Conservation (phyloP, 148 eudicot genomes). For the Camellia japonica region DNA sequence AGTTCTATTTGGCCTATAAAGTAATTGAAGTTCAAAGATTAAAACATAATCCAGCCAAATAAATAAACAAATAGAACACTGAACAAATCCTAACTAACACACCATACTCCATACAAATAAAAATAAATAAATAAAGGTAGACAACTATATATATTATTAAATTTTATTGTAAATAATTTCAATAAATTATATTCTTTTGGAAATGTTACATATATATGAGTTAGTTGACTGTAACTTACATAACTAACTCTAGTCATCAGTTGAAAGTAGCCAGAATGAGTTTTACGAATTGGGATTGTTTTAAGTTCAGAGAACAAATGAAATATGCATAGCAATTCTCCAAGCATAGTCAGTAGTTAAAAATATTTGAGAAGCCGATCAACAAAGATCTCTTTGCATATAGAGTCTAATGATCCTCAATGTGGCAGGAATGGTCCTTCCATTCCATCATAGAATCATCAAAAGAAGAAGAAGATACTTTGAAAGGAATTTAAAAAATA, state of each 20-base stretch:
- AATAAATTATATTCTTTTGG: too few relatives aligned
- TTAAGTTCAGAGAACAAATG: background rate
- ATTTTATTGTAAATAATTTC: too few relatives aligned
- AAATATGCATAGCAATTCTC: too few relatives aligned
- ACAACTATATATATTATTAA: too few relatives aligned
- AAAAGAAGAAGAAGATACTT: too few relatives aligned
- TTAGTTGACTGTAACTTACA: background rate
- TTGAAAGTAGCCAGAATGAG: background rate
- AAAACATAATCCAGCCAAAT: background rate
- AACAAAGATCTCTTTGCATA: background rate
- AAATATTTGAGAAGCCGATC: background rate
- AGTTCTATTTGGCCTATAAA: slow-evolving; percentile 85
- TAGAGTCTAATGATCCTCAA: background rate
- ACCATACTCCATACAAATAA: background rate
- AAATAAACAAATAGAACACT: background rate
- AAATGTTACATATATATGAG: background rate
- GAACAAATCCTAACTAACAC: background rate
- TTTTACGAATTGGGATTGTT: background rate
- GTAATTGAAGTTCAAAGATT: background rate
- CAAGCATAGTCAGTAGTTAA: too few relatives aligned
- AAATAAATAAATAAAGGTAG: background rate
- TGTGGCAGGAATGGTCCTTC: background rate
- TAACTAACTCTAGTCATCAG: background rate
- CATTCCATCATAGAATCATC: background rate
- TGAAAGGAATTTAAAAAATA: background rate